These are phyloP conservation scores for Candida glaebosa DNA, from an alignment of 805 yeast species.

Conservation along the genomic window DNA sequence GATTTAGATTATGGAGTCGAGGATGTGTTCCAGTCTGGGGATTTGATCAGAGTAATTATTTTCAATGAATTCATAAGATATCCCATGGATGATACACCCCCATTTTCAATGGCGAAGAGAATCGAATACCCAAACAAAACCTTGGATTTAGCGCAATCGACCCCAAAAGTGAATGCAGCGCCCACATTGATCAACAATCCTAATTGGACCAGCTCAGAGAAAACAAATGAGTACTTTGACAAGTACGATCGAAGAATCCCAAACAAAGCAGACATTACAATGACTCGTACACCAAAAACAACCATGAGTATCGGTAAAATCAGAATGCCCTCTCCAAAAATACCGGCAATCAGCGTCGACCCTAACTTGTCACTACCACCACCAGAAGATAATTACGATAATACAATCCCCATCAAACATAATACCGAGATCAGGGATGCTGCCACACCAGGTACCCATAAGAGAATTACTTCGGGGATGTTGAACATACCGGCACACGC, in stretches of 20 bases:
- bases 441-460: conserved; percentile 10
- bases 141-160: conserved; percentile 13
- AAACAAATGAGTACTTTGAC: conserved; percentile 22
- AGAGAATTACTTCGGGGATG: conserved; percentile 43
- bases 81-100: conserved; percentile 2
- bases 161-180: conserved; percentile 20
- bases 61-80: conserved; percentile 16
- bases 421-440: background rate
- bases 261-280: conserved; percentile 9
- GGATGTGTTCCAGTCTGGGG: conserved; percentile 55
- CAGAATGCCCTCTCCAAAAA: background rate
- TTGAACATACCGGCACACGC: conserved; percentile 30
- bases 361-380: conserved; percentile 33
- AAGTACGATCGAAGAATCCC: conserved; percentile 22
- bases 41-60: conserved; percentile 33
- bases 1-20: conserved; percentile 72
- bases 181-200: conserved; percentile 16
- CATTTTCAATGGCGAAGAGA: conserved; percentile 6
- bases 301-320: background rate
- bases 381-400: conserved; percentile 20
- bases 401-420: conserved; percentile 29
- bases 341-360: conserved; percentile 10
- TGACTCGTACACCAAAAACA: conserved; percentile 4
- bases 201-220: conserved; percentile 14
- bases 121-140: background rate